phyloP scores from a whole-genome alignment of 2,329 filamentous ascomycete genomes.

The Emmonsiellopsis sp. region DNA sequence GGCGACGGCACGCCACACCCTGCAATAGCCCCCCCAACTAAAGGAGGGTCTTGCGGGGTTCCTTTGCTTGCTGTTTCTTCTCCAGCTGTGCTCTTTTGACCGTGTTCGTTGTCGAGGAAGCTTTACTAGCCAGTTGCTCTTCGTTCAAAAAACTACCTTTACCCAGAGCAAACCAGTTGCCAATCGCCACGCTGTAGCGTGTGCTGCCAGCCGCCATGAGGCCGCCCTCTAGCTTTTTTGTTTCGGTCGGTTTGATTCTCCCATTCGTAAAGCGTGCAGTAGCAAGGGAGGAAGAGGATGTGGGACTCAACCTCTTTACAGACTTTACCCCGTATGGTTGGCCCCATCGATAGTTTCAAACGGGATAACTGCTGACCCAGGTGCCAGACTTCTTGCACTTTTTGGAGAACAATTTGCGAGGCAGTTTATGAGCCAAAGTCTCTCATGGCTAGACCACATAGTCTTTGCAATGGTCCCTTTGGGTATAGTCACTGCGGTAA shows the following conservation, averaged over 20 bases:
- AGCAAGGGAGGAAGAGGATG: neutral
- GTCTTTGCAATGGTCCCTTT: constrained; percentile 38
- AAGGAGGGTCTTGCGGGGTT: neutral
- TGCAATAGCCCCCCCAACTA: neutral
- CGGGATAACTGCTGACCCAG: neutral
- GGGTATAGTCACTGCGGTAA: constrained; percentile 35
- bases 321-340: neutral
- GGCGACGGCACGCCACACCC: neutral
- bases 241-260: neutral
- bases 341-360: neutral
- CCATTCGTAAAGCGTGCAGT: neutral
- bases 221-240: neutral
- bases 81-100: neutral
- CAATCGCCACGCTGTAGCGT: neutral
- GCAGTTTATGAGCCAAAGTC: constrained; percentile 38
- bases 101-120: neutral
- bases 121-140: neutral
- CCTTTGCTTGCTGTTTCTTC: neutral
- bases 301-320: neutral
- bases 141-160: neutral
- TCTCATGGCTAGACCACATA: constrained; percentile 33
- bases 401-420: constrained; percentile 40
- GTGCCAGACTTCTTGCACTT: constrained; percentile 17
- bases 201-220: neutral
- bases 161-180: neutral